Conservation (phyloP, 208 protist species). For the Herpetomonas samuelpessoai region DNA sequence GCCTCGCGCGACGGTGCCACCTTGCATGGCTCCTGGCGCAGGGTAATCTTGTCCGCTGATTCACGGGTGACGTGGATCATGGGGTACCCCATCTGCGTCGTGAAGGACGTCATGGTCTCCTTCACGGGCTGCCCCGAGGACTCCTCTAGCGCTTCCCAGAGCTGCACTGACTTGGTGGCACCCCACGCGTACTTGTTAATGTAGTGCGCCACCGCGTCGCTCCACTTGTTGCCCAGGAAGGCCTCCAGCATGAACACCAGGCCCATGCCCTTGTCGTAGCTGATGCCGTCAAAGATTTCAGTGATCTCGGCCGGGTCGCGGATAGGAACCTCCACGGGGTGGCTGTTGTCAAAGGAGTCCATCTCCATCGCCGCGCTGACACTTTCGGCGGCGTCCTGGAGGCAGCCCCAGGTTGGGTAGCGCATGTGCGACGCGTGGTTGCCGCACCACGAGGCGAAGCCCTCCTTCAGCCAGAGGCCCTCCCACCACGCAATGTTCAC, state of each 20-base stretch:
- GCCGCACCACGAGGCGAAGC: conserved; percentile 97
- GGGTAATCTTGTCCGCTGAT: conserved; percentile 22
- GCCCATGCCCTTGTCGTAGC: conserved; percentile 94
- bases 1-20: conserved; percentile 33
- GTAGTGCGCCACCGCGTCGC: conserved; percentile 87
- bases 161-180: conserved; percentile 93
- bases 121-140: conserved; percentile 73
- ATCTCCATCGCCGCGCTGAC: conserved; percentile 72
- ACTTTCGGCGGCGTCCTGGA: conserved; percentile 76
- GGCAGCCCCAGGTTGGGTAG: conserved; percentile 86
- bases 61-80: conserved; percentile 65
- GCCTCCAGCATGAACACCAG: conserved; percentile 93
- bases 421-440: conserved; percentile 74
- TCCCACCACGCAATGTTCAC: conserved; percentile 99
- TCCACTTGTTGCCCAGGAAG: conserved; percentile 90
- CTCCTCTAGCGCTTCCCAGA: conserved; percentile 94
- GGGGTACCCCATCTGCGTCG: conserved; percentile 93
- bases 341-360: conserved; percentile 91
- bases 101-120: conserved; percentile 91
- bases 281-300: conserved; percentile 98
- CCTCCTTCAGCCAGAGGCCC: conserved; percentile 99
- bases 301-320: conserved; percentile 90
- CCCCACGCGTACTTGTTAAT: conserved; percentile 89
- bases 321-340: conserved; percentile 97
- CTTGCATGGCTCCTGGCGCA: conserved; percentile 69